Evolutionary conservation across 2,329 filamentous ascomycete species (phyloP), one percentile per base, ranked within the genome.

Genomic region (Escovopsis sp.): DNA sequence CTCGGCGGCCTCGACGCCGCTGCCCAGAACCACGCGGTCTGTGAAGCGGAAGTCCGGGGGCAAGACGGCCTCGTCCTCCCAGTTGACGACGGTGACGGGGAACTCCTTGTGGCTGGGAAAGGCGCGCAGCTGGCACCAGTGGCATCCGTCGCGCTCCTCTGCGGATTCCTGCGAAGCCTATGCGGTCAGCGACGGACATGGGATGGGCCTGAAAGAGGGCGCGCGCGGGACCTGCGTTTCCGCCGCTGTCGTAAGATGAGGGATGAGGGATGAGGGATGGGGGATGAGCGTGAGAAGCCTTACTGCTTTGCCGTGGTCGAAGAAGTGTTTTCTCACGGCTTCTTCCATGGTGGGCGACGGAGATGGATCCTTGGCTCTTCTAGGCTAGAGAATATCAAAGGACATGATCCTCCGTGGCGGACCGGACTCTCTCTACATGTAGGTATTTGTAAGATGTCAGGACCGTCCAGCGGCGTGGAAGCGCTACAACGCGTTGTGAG

Each of bases 11-110:
- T 71, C 57, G 0, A 89, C 79, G 15, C 74, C 80, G 1, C 68
- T 50, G 3, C 71, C 62, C 1, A 83, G 64, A 4, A 80, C 63
- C 9, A 76, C 78, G 1, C 69, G 59, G 7, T 78, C 65, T 41
- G 87, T 79, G 56, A 88, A 89, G 0, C 66, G 66, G 50, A 91
- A 93, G 33, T 72, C 62, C 0, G 73, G 59, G 0, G 81, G 77
- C 12, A 77, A 63, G n/a, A 50, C 68, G 48, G 51, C 66, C 43
- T 68, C 59, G 49, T 82, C 78, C 2, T 73, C 59, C 0, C 68
- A 62, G 53, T 89, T 89, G 40, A 78, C 61, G 1, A 88, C 68
- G 0, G 72, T 73, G 24, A 86, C 68, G 1, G 76, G 74, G 7
- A 64, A 65, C 1, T 54, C 44, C 0, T 54, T 44, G 46, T 75